These are phyloP conservation scores for Petasospora rhodanensis DNA, from an alignment of 1,139 yeast species.

Conservation along the genomic window DNA sequence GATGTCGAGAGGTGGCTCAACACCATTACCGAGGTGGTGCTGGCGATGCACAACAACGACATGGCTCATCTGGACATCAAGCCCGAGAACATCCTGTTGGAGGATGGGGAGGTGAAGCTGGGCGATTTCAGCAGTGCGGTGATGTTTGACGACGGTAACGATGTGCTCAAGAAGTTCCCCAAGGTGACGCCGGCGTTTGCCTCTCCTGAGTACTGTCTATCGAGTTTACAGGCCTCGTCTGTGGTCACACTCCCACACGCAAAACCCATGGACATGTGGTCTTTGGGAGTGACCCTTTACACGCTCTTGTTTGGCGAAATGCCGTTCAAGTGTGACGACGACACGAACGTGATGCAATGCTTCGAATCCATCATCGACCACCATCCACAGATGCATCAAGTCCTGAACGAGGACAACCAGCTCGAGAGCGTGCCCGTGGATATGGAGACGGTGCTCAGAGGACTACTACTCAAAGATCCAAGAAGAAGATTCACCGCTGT, in stretches of 20 bases:
- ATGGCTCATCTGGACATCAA: conserved; percentile 12
- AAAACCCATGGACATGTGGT: conserved; percentile 11
- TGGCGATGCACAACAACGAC: conserved; percentile 1
- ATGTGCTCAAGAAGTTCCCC: conserved; percentile 2
- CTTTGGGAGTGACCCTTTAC: conserved; percentile 8
- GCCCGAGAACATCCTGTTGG: conserved; percentile 7
- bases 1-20: not conserved
- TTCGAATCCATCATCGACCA: conserved; percentile 3
- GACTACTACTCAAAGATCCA: conserved; percentile 2
- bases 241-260: conserved; percentile 1
- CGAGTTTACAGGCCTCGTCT: conserved; percentile 1
- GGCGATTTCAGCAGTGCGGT: conserved; percentile 11
- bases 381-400: not conserved
- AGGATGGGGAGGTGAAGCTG: conserved; percentile 1
- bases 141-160: not conserved
- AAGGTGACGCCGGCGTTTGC: conserved; percentile 10
- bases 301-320: conserved; percentile 5
- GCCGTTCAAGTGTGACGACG: conserved; percentile 17
- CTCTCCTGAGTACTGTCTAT: conserved; percentile 9
- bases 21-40: conserved; percentile 1
- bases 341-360: conserved; percentile 1
- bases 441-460: too few relatives aligned
- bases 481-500: conserved; percentile 1
- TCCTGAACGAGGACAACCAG: too few relatives aligned
- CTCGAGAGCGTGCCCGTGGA: too few relatives aligned